Conservation (phyloP, 2,329 filamentous ascomycete genomes). For the Xylariaceae sp. region DNA sequence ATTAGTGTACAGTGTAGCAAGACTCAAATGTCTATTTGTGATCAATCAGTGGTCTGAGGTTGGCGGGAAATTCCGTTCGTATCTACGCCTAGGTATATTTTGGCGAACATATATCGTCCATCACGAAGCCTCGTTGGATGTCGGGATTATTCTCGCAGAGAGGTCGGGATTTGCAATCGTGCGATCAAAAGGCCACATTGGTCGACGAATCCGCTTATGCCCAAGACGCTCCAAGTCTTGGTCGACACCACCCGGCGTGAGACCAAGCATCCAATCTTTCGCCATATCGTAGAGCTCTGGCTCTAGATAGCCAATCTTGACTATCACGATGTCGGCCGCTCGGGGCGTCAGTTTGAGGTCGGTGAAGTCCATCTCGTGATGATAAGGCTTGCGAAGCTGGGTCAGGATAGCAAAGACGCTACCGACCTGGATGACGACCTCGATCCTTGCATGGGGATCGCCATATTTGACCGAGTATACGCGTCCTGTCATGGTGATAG, state of each 20-base stretch:
- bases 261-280: constrained; percentile 48
- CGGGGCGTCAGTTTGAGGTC: constrained; percentile 42
- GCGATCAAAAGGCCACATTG: constrained; percentile 45
- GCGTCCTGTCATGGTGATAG: constrained; percentile 45
- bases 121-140: constrained; percentile 23
- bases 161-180: constrained; percentile 30
- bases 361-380: constrained; percentile 47
- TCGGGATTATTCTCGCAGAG: constrained; percentile 29
- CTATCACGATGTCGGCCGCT: constrained; percentile 44
- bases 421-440: constrained; percentile 46
- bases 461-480: constrained; percentile 48
- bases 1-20: too few relatives aligned
- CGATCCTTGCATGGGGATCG: constrained; percentile 41
- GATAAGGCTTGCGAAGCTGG: constrained; percentile 49
- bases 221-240: constrained; percentile 46
- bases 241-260: constrained; percentile 51
- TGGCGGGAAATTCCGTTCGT: too few relatives aligned
- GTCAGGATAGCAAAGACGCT: constrained; percentile 49
- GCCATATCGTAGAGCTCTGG: constrained; percentile 52
- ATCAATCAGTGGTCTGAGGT: too few relatives aligned
- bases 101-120: too few relatives aligned
- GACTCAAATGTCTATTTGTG: too few relatives aligned
- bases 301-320: constrained; percentile 54
- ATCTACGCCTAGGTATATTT: too few relatives aligned
- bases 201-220: constrained; percentile 42